phyloP scores from a whole-genome alignment of 495 filamentous ascomycete species.

The Rhizodiscina lignyota region DNA sequence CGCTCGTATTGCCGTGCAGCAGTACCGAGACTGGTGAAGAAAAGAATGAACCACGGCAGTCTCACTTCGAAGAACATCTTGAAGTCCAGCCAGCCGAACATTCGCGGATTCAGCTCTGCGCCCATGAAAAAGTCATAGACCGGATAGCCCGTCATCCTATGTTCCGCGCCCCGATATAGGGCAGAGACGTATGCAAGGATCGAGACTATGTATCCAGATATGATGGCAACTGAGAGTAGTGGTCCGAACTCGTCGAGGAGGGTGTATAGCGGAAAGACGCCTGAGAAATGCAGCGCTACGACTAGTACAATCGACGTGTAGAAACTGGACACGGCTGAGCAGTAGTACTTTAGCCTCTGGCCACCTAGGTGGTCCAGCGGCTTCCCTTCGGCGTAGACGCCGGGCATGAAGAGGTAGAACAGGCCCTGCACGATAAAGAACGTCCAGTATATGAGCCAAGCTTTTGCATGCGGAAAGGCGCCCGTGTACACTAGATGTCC shows the following conservation, averaged over 20 bases:
- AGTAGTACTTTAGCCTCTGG: constrained; percentile 81
- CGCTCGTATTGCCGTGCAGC: constrained; percentile 76
- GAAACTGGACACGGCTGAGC: constrained; percentile 73
- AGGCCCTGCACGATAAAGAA: constrained; percentile 73
- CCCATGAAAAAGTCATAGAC: constrained; percentile 99
- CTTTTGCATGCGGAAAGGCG: constrained; percentile 61
- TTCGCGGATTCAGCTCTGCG: constrained; percentile 85
- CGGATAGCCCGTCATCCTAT: constrained; percentile 82
- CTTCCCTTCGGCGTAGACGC: constrained; percentile 69
- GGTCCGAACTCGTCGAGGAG: constrained; percentile 93
- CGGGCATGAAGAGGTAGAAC: constrained; percentile 71
- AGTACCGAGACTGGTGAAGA: constrained; percentile 58
- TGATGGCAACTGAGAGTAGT: constrained; percentile 74
- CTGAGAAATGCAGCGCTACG: constrained; percentile 54
- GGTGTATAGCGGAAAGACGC: constrained; percentile 79
- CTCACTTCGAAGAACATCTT: constrained; percentile 99
- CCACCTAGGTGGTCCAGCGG: constrained; percentile 67
- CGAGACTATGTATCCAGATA: constrained; percentile 67
- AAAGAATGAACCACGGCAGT: constrained; percentile 89
- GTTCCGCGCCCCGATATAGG: constrained; percentile 57
- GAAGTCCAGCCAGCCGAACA: constrained; percentile 88
- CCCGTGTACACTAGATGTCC: constrained; percentile 54
- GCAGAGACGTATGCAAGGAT: constrained; percentile 76
- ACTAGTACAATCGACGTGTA: constrained; percentile 66
- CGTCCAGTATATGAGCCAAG: constrained; percentile 85